Evolutionary conservation across 495 filamentous ascomycete species (phyloP).

Genomic region (Neurospora sp.): DNA sequence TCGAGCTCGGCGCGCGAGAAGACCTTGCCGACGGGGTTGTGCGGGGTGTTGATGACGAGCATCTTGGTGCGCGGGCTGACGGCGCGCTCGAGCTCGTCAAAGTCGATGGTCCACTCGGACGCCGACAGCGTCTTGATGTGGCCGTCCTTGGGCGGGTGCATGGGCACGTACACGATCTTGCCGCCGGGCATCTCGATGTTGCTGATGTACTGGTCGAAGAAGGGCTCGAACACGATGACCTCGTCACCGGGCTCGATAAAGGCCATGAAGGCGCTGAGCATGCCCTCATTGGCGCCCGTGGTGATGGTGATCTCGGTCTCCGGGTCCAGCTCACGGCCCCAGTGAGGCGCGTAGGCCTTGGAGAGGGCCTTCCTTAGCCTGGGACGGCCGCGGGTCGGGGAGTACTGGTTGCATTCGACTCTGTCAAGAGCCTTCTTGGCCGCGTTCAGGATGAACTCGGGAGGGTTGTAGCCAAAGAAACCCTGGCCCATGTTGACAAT

Average conservation of each 20-base stretch:
- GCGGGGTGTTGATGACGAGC: slow-evolving; percentile 74
- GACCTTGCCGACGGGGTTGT: slow-evolving; percentile 96
- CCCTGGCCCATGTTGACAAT: slow-evolving; percentile 95
- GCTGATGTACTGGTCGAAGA: slow-evolving; percentile 97
- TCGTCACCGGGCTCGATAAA: slow-evolving; percentile 93
- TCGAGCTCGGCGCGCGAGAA: slow-evolving; percentile 76
- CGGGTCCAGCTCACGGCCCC: slow-evolving; percentile 68
- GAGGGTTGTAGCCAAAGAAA: slow-evolving; percentile 98
- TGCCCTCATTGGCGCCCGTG: slow-evolving; percentile 93
- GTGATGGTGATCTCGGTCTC: slow-evolving; percentile 91
- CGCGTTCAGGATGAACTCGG: slow-evolving; percentile 79
- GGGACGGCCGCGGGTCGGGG: slow-evolving; percentile 85
- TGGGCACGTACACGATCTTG: slow-evolving; percentile 82
- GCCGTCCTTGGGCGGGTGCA: slow-evolving; percentile 84
- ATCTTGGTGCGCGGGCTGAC: slow-evolving; percentile 84
- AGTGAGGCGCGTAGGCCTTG: slow-evolving; percentile 78
- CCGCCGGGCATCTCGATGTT: slow-evolving; percentile 98
- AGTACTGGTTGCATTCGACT: slow-evolving; percentile 99
- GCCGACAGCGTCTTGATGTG: slow-evolving; percentile 69
- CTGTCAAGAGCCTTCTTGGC: slow-evolving; percentile 79
- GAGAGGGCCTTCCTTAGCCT: slow-evolving; percentile 85
- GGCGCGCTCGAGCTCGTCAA: slow-evolving; percentile 70
- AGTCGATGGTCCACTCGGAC: slow-evolving; percentile 79
- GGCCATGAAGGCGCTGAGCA: slow-evolving; percentile 94
- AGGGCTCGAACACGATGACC: slow-evolving; percentile 96